These are phyloP conservation scores for Carex cristatella DNA, from an alignment of 176 grass and related monocot species.

Conservation along the genomic window DNA sequence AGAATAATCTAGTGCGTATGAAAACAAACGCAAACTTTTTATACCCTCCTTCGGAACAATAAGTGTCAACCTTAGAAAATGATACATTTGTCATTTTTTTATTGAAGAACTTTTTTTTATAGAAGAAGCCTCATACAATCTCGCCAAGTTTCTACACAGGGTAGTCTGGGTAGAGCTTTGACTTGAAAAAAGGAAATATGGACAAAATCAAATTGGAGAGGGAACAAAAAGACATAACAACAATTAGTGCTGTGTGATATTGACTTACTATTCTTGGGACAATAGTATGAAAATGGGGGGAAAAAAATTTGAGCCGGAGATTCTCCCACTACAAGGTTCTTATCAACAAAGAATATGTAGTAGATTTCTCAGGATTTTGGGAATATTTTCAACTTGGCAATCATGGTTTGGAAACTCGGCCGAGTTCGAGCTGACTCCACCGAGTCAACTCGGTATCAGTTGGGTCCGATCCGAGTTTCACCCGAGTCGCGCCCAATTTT, in stretches of 20 bases:
- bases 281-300: background rate
- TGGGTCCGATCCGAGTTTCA: too few species aligned
- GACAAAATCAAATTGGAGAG: slow-evolving; percentile 6
- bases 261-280: slow-evolving; percentile 12
- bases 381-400: slow-evolving; percentile 7
- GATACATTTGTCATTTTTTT: background rate
- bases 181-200: background rate
- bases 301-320: background rate
- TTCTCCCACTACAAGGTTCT: slow-evolving; percentile 22
- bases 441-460: too few species aligned
- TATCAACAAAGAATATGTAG: slow-evolving; percentile 30
- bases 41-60: background rate
- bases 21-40: background rate
- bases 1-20: background rate
- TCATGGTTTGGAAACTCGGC: background rate
- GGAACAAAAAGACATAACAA: background rate
- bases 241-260: background rate
- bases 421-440: too few species aligned
- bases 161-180: background rate
- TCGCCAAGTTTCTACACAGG: background rate
- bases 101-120: slow-evolving; percentile 4
- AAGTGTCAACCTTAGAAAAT: background rate
- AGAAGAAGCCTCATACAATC: slow-evolving; percentile 8
- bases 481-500: too few species aligned
- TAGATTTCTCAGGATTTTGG: slow-evolving; percentile 18